phyloP scores from a whole-genome alignment of 768 basidiomycete genomes.

The Collybiopsis confluens region DNA sequence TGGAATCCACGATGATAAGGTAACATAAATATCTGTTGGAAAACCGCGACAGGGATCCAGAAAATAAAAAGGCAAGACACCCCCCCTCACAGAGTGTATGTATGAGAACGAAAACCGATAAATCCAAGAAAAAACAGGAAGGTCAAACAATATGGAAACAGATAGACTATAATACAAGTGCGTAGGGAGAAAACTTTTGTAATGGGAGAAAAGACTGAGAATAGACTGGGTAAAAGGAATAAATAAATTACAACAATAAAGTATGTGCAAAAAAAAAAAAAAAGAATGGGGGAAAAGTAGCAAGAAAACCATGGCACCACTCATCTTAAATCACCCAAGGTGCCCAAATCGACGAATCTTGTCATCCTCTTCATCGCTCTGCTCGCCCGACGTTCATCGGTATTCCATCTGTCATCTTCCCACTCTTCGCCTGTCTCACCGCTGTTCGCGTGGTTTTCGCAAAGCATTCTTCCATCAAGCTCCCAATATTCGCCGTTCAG shows the following conservation, averaged over 20 bases:
- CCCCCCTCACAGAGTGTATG: background rate
- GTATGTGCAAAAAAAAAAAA: background rate
- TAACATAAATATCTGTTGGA: background rate
- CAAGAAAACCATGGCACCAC: background rate
- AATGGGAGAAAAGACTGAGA: background rate
- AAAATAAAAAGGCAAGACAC: background rate
- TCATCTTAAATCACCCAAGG: background rate
- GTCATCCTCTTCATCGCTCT: slow-evolving; percentile 12
- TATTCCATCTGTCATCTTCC: background rate
- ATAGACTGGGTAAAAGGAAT: background rate
- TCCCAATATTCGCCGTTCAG: slow-evolving; percentile 82
- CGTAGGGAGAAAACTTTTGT: background rate
- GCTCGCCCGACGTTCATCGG: background rate
- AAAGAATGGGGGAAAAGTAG: background rate
- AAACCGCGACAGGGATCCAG: background rate
- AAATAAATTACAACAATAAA: slow-evolving; percentile 8
- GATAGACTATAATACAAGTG: background rate
- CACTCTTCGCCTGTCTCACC: slow-evolving; percentile 9
- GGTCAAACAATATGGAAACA: background rate
- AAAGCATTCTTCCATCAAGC: slow-evolving; percentile 78
- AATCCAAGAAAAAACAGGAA: background rate
- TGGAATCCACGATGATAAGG: background rate
- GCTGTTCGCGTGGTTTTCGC: slow-evolving; percentile 67
- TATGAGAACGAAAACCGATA: background rate
- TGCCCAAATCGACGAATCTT: slow-evolving; percentile 8